phyloP scores from a whole-genome alignment of 1,284 basidiomycete genomes.

The Trametes polyzona region DNA sequence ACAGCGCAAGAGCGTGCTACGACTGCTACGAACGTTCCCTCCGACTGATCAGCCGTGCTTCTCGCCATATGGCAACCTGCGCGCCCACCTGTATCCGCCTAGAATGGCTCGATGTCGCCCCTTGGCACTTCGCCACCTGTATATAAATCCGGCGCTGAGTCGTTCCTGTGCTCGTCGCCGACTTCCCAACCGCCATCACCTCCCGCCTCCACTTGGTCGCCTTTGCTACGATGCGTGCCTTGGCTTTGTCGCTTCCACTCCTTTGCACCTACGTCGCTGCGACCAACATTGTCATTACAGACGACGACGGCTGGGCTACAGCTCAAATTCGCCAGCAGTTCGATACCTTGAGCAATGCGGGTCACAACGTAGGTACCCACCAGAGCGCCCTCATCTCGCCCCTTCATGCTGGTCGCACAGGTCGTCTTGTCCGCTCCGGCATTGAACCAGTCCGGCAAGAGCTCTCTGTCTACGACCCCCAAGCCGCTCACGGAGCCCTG shows the following conservation, averaged over 20 bases:
- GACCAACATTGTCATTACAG: conserved; percentile 35
- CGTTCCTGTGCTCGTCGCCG: neutral
- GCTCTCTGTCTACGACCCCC: conserved; percentile 37
- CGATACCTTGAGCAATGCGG: conserved; percentile 38
- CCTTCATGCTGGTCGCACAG: too few species aligned
- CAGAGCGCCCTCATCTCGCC: too few species aligned
- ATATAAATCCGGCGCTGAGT: neutral
- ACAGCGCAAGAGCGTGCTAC: neutral
- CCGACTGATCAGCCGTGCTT: conserved; percentile 1
- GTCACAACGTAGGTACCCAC: conserved; percentile 37
- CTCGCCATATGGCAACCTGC: conserved; percentile 2
- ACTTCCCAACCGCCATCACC: neutral
- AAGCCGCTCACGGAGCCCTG: conserved; percentile 38
- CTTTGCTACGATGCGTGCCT: conserved; percentile 8
- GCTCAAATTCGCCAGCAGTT: conserved; percentile 46
- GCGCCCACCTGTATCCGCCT: neutral
- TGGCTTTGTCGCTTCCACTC: conserved; percentile 3
- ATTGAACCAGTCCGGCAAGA: conserved; percentile 47
- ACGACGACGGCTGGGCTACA: conserved; percentile 47
- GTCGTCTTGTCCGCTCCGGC: conserved; percentile 48
- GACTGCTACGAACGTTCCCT: neutral
- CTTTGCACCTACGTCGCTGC: conserved; percentile 11
- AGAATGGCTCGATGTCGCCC: neutral
- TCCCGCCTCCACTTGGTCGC: neutral
- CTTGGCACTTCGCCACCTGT: neutral